These are phyloP conservation scores for Sporisorium exsertum DNA, from an alignment of 1,284 basidiomycete genomes.

Conservation along the genomic window DNA sequence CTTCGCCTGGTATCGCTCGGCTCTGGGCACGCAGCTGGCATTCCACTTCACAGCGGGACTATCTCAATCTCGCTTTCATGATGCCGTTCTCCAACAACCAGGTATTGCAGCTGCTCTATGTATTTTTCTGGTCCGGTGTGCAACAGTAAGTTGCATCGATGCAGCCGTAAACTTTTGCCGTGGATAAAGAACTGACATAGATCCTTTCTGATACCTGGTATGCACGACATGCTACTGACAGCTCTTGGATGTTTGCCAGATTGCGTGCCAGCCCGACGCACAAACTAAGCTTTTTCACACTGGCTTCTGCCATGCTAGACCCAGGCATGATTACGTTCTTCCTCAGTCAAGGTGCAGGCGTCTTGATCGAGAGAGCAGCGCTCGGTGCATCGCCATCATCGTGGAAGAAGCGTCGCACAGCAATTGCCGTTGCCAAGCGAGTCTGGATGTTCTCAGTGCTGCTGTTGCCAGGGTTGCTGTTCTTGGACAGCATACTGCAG, in stretches of 20 bases:
- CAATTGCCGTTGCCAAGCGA: constrained; percentile 8
- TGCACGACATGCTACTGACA: neutral
- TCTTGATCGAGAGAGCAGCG: constrained; percentile 23
- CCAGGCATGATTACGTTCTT: constrained; percentile 42
- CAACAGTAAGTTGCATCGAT: constrained; percentile 28
- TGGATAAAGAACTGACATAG: neutral
- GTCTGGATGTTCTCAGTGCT: constrained; percentile 37
- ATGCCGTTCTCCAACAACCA: constrained; percentile 18
- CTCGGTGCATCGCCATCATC: constrained; percentile 21
- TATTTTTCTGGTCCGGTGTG: constrained; percentile 45
- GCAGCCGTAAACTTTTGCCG: neutral
- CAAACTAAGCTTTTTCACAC: neutral
- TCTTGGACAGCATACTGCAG: constrained; percentile 33
- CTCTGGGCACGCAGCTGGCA: constrained; percentile 51
- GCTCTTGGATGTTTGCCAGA: constrained; percentile 35
- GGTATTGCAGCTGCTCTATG: constrained; percentile 29
- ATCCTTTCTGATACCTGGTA: neutral
- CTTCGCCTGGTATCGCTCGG: constrained; percentile 21
- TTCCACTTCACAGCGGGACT: constrained; percentile 35
- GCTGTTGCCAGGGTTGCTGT: constrained; percentile 22
- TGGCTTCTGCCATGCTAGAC: constrained; percentile 25
- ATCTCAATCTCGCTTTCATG: constrained; percentile 25
- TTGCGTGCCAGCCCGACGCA: constrained; percentile 7
- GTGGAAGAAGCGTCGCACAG: constrained; percentile 21
- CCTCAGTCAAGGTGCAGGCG: constrained; percentile 31